Evolutionary conservation across 2,329 filamentous ascomycete species (phyloP), one percentile per base, ranked within the genome.

Genomic region (Mycosphaerella sp.): DNA sequence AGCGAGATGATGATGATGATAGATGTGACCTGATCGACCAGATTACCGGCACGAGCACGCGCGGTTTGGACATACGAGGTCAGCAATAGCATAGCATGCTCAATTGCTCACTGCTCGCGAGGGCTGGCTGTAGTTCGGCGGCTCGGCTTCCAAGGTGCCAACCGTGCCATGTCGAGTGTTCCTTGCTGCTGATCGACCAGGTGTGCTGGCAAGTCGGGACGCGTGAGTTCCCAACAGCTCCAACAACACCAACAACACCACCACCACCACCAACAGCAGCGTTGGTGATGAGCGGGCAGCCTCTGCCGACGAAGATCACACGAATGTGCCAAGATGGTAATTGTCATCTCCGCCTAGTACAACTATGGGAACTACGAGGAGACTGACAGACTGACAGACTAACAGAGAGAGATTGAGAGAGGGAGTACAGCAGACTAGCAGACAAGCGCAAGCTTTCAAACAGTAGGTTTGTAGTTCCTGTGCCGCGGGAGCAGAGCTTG

Each of bases 1-100:
- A 54, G 56, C 56, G 56, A 54, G 37, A 49, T n/a, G n/a, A n/a
- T n/a, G n/a, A n/a, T n/a, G n/a, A n/a, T 50, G 37, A 49, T 43
- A 34, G 45, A 40, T 49, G 39, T 41, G 41, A 39, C 41, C 10
- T 44, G 46, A 45, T 37, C 40, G 44, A n/a, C n/a, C n/a, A n/a
- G n/a, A n/a, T n/a, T 28, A 37, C 30, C 16, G 30, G 44, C 48
- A 41, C 46, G 36, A 43, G 30, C 45, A 27, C 25, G 21, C 27
- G 30, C 40, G 37, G 27, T 35, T 21, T 32, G 46, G 51, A 56
- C 36, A 55, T 54, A 53, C 49, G 30, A 56, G 50, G 54, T 47
- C 41, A 16, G 48, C 55, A 52, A n/a, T n/a, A n/a, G n/a, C n/a
- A n/a, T n/a, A n/a, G n/a, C n/a, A n/a, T n/a, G n/a, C n/a, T n/a